Evolutionary conservation across 768 basidiomycete species (phyloP), one percentile per base, ranked within the genome.

Genomic region (Xerocomellus amylosporus): DNA sequence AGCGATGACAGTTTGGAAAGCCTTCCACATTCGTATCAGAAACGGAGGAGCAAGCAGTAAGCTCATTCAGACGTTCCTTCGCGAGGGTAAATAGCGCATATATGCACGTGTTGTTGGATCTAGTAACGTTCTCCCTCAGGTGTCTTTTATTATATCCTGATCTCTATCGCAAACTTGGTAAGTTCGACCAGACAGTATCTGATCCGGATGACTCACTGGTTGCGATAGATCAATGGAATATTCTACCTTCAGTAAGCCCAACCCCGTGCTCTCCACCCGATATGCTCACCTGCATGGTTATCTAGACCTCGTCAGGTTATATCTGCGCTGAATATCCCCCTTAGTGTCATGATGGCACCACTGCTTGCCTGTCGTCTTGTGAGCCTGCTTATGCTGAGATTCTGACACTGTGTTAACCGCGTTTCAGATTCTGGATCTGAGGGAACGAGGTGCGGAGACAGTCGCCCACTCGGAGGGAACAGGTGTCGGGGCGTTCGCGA

Each of bases 301-400:
- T 39, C 41, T 39, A 90, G 88, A 75, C 88, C 88, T 46, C 87
- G 85, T 53, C 88, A 89, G 70, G 86, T 81, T 20, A 89, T 90
- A 59, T 90, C 88, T 22, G 89, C 89, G 17, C 85, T 91, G 64
- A 88, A 88, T 61, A 91, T 91, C 60, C 89, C 89, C 10, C 75
- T 91, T 60, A 90, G 88, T 62, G 87, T 91, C 17, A 90, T 91
- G 88, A 78, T 92, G 64, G 85, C 83, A 17, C 88, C 89, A 22
- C 72, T 92, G 34, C 79, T 92, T 42, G 89, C 89, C 6, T 90
- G 88, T 67, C 85, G 89, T 54, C 77, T 92, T 37, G 86, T 87
- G 60, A 57, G 79, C 55, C 20, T 33, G 38, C n/a, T 20, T 8
- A 40, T 47, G 17, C 17, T 40, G 38, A 24, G 20, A 48, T 34